Base-by-base conservation (phyloP, 495 filamentous ascomycete genomes). In the Aspergillus leporis region DNA sequence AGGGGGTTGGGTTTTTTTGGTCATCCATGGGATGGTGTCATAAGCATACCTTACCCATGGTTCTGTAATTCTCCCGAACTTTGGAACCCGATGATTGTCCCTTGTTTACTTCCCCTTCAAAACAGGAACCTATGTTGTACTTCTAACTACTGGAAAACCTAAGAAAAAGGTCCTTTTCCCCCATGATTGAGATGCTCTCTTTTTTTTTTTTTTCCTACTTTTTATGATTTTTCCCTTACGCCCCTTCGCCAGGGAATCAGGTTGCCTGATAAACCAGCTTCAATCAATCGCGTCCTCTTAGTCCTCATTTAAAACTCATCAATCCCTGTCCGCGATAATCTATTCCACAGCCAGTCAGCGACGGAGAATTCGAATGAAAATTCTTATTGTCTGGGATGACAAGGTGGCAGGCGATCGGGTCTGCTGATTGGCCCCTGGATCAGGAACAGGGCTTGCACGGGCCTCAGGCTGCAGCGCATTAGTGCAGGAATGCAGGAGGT, bases 51-150 rank as follows among this genome's bases (percentile, higher is more conserved):
- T 14, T 45, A 45, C n/a, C 34, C 41, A 45, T 45, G 41, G 41
- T 45, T 45, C 41, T 45, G 41, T 45, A n/a, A 3, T n/a, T 45
- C 41, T 36, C 41, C 41, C 41, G 41, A 40, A 45, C n/a, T n/a
- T 45, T 45, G 41, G 41, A 18, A 18, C 41, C 4, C 5, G 41
- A 19, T 45, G 41, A 45, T 45, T 18, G 18, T 45, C 41, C 18
- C 41, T 45, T n/a, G 14, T 45, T 19, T 45, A n/a, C 41, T 19
- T n/a, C 18, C 7, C 16, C 19, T 3, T 36, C 25, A 3, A 28
- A 28, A 28, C 25, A 28, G 25, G n/a, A n/a, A n/a, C n/a, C n/a
- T n/a, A 28, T 28, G 36, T 13, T 40, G n/a, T n/a, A n/a, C n/a
- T n/a, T n/a, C n/a, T n/a, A n/a, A 12, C 36, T 40, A 9, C 36